phyloP scores from a whole-genome alignment of 1,284 basidiomycete genomes.

The Polyporus tsugae region DNA sequence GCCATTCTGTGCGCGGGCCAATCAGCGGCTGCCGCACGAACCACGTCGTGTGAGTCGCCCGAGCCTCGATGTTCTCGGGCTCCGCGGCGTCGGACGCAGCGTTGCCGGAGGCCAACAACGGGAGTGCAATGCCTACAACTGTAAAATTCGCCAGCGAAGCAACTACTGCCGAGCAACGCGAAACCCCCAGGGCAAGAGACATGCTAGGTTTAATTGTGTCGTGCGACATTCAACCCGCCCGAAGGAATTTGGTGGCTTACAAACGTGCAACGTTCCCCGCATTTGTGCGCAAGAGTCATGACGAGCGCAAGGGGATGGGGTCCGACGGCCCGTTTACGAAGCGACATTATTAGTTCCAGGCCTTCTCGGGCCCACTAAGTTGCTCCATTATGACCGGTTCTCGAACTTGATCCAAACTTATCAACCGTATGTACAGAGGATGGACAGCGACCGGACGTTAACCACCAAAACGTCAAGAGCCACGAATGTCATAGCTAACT shows the following conservation, averaged over 20 bases:
- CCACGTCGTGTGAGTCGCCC: neutral
- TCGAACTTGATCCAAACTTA: too few relatives aligned
- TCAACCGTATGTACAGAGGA: too few relatives aligned
- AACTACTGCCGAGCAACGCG: neutral
- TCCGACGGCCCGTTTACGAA: constrained; percentile 2
- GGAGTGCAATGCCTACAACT: neutral
- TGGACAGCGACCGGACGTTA: too few relatives aligned
- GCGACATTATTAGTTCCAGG: neutral
- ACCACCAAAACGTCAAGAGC: too few relatives aligned
- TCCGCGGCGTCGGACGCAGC: neutral
- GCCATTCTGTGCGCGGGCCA: constrained; percentile 8
- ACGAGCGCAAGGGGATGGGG: neutral
- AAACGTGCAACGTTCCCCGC: neutral
- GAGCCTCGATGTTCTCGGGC: neutral
- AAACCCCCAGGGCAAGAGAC: neutral
- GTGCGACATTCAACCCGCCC: neutral
- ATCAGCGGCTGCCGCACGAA: constrained; percentile 6
- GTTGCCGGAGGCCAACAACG: neutral
- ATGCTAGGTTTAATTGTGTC: neutral
- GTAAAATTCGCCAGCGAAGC: neutral
- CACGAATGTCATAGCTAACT: too few relatives aligned
- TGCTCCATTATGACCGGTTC: too few relatives aligned
- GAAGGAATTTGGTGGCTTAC: neutral
- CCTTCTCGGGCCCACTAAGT: too few relatives aligned
- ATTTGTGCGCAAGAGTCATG: neutral